Base-by-base conservation (phyloP, 225 moss, liverwort and hornwort species). In the Pseudisothecium myosuroides region DNA sequence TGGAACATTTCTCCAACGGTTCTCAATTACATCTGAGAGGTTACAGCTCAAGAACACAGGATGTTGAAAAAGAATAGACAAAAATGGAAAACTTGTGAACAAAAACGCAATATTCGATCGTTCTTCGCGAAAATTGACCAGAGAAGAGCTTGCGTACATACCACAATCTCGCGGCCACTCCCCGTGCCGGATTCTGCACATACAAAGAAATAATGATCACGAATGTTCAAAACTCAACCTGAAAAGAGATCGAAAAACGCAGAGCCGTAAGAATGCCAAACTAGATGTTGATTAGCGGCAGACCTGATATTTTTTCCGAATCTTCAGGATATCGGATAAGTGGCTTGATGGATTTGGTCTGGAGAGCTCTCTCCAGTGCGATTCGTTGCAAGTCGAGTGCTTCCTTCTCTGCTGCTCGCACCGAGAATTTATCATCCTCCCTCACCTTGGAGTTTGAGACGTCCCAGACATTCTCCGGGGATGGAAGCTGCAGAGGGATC, bases 111-210 rank as follows among this genome's bases (percentile, higher is more conserved):
- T 54, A 52, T 64, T 86, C 27, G 62, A 86, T 50, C 11, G 29
- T 29, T 78, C 76, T 68, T 82, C 29, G 50, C 18, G 67, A 77
- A 14, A 86, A 65, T 14, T 52, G 34, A 83, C 64, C 27, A 76
- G 47, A 74, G 61, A 81, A 39, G 24, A 69, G 69, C 34, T 26
- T 85, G 74, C 81, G 47, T 69, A 87, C 93, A 82, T 92, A 95
- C 96, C 94, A 97, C 96, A 86, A 97, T 96, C 89, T 97, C 97
- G 81, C 76, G 91, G 75, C 97, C 97, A 87, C 93, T 93, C 87
- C 97, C 97, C 68, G 95, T 96, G 59, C 95, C 94, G 88, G 93
- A 93, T 90, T 95, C 97, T 97, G 96, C 91, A 90, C 68, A 86
- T 39, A 61, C 47, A 64, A 69, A 28, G n/a, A 72, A 81, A 80